Conservation (phyloP, 768 basidiomycete genomes). For the Clathrus columnatus region DNA sequence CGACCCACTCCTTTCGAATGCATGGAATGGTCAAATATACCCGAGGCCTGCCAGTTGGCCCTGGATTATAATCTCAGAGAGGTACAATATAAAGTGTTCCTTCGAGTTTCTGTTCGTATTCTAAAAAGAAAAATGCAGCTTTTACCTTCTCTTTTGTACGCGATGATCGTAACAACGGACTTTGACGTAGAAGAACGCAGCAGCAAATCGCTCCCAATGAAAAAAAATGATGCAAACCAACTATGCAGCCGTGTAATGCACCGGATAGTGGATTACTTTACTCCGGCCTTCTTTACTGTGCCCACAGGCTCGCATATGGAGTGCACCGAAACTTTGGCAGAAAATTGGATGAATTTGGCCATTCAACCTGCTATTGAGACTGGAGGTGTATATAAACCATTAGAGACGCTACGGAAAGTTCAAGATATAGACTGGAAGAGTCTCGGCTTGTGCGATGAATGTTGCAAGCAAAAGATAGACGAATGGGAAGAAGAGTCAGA, state of each 20-base stretch:
- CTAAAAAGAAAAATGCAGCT: conserved; percentile 38
- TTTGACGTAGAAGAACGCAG: conserved; percentile 35
- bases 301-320: conserved; percentile 62
- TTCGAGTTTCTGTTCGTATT: conserved; percentile 18
- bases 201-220: conserved; percentile 2
- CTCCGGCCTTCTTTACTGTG: conserved; percentile 64
- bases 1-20: conserved; percentile 32
- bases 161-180: conserved; percentile 48
- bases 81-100: background rate
- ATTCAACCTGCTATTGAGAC: conserved; percentile 54
- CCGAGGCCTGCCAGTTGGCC: conserved; percentile 47
- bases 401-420: conserved; percentile 59
- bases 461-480: conserved; percentile 46
- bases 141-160: conserved; percentile 44
- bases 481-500: conserved; percentile 62
- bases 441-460: conserved; percentile 50
- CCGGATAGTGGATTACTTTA: conserved; percentile 54
- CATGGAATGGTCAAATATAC: conserved; percentile 33
- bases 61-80: conserved; percentile 33
- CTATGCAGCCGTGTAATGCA: conserved; percentile 44
- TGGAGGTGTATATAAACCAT: conserved; percentile 58
- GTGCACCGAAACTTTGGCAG: conserved; percentile 66
- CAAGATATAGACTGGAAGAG: conserved; percentile 50
- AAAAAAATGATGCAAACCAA: conserved; percentile 16
- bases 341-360: conserved; percentile 64